Evolutionary conservation across 352 stramenopile species (phyloP).

Genomic region (Thalassiosira livingstoniorum): DNA sequence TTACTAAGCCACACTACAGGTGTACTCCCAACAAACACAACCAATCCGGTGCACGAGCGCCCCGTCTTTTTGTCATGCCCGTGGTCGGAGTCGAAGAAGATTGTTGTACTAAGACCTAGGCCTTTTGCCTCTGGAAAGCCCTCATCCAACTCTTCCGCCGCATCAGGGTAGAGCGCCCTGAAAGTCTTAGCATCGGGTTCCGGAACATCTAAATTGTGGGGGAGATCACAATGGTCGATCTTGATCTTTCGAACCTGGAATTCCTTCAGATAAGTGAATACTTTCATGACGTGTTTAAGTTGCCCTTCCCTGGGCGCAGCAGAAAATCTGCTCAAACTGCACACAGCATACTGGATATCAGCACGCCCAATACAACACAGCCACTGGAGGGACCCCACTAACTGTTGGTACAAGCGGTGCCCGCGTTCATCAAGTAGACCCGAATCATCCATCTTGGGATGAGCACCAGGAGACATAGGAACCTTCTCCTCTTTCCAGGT

Average conservation of each 20-base stretch:
- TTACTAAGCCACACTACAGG: neutral
- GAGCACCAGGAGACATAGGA: no score
- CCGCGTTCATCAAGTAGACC: no score
- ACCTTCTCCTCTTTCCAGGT: no score
- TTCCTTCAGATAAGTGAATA: no score
- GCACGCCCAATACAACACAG: conserved; percentile 1
- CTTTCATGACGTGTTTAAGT: no score
- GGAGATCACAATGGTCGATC: neutral
- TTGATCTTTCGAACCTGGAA: neutral
- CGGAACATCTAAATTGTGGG: neutral
- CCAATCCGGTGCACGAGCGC: no score
- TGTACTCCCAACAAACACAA: neutral
- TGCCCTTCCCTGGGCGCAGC: no score
- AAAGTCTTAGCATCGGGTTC: no score
- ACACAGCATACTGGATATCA: conserved; percentile 4
- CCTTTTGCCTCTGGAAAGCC: no score
- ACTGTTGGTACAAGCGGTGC: neutral
- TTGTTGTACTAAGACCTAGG: neutral
- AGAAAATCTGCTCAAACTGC: conserved; percentile 2
- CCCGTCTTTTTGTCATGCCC: neutral
- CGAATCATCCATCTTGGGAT: no score
- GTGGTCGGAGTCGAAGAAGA: neutral
- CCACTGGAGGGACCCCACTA: neutral
- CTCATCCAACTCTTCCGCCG: no score
- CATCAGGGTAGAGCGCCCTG: no score